Evolutionary conservation across 1,284 basidiomycete species (phyloP), one percentile per base, ranked within the genome.

Genomic region (Cronartium quercuum): DNA sequence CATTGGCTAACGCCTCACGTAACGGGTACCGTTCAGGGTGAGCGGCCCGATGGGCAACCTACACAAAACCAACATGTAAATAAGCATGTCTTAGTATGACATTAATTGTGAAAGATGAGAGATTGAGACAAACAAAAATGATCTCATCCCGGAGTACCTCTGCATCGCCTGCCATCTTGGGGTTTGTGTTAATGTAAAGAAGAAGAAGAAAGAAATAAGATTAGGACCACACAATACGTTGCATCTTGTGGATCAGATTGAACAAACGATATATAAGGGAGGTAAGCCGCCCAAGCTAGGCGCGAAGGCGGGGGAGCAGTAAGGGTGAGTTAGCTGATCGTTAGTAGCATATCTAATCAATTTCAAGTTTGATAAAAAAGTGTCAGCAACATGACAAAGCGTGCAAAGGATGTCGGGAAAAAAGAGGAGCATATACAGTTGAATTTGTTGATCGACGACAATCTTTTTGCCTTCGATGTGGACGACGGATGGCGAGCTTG

Each of bases 61-160:
- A 78, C 12, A 13, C 29, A 38, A 41, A 35, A 10, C n/a, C 13
- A 15, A 15, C n/a, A 64, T 44, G 6, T 44, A 44, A 57, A 47
- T 63, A 24, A 69, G 41, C 44, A 57, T 62, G 21, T 18, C 74
- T 6, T 37, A 62, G 24, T 1, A 7, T 15, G 21, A 77, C 77
- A 70, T 35, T 6, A 35, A 9, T 15, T 38, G 24, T 24, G 29
- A 57, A 34, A 18, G n/a, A 38, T 29, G 15, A 40, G 10, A 57
- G 21, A 1, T 1, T 13, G 42, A 85, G 90, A 79, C 78, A 92
- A 90, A 86, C 83, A 80, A 92, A 98, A 47, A 97, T 87, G 63
- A 93, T 89, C 82, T 98, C 94, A 80, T 98, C 95, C 64, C 92
- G 85, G 57, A 98, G 83, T 0, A 97, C 93, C 82, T 98, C 95